Evolutionary conservation across 306 rosid genomes (phyloP), one percentile per base, ranked within the genome.

Genomic region (Prunus campanulata): DNA sequence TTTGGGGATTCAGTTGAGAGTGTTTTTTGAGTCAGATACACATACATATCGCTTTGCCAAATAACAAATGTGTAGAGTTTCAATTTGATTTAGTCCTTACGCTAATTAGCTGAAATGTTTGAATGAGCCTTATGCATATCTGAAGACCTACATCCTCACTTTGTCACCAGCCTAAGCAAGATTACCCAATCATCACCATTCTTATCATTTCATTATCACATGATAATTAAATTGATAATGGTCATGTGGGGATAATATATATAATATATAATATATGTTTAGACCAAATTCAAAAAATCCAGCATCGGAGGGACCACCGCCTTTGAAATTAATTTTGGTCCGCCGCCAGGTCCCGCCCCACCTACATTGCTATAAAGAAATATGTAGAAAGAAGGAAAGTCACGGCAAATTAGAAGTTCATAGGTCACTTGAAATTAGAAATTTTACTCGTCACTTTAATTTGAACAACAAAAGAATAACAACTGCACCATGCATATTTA

Each of bases 161-260:
- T 46, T 48, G 77, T 46, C 77, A 73, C 47, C 69, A 13, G 29
- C 69, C 69, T 60, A 60, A 60, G 69, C 66, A 72, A 32, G 18
- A 59, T 35, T 14, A 20, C 13, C 39, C 76, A 55, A 22, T 20
- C 66, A 55, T 39, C 52, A 39, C 16, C 76, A 42, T 22, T 22
- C 55, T 15, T 72, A 72, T 57, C 55, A 8, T 57, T 29, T 39
- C 20, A 72, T 65, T 19, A 18, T 35, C 24, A 35, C 3, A 16
- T 63, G n/a, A 18, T 7, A 29, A 27, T 18, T 18, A 30, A 18
- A 63, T 3, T 32, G 47, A 16, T 15, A 2, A 30, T 8, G 47
- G 22, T 30, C 68, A 63, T 29, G 46, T 63, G 68, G 24, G 44
- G 22, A 25, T 25, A 25, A 25, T 25, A 25, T 25, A 25, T 25